Conservation (phyloP, 202 grass and related monocot genomes). For the Cymbopogon flexuosus region DNA sequence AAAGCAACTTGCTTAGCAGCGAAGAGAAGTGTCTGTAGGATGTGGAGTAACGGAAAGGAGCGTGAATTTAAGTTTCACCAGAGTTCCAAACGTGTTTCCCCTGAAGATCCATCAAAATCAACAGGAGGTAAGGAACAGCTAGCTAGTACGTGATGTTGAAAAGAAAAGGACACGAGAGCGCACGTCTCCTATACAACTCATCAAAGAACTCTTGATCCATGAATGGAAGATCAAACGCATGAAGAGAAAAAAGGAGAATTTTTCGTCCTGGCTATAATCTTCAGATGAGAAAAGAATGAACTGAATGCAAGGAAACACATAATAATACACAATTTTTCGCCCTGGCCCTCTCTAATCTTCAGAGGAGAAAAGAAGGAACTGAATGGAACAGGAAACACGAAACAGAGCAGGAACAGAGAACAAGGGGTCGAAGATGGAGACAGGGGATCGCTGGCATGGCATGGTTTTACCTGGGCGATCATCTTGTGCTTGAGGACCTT, state of each 20-base stretch:
- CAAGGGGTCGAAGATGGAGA: neutral
- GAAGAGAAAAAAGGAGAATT: neutral
- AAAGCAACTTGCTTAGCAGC: neutral
- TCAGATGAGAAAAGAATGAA: neutral
- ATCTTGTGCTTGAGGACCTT: conserved; percentile 93
- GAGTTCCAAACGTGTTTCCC: neutral
- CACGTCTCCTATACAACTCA: neutral
- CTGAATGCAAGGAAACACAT: neutral
- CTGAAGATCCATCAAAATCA: neutral
- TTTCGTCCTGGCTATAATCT: neutral
- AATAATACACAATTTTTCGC: neutral
- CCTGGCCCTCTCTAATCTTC: neutral
- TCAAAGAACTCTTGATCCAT: neutral
- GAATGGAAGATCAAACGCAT: neutral
- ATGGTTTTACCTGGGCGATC: conserved; percentile 61
- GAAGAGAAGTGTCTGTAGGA: neutral
- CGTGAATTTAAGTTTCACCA: neutral
- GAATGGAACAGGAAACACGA: neutral
- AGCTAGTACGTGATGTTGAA: neutral
- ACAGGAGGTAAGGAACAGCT: neutral
- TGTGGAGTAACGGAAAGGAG: neutral
- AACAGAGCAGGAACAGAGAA: neutral
- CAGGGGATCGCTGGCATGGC: neutral
- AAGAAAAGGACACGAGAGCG: neutral
- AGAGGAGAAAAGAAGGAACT: neutral